Evolutionary conservation across 345 rosid genomes (phyloP), one percentile per base, ranked within the genome.

Genomic region (Linum tenue): DNA sequence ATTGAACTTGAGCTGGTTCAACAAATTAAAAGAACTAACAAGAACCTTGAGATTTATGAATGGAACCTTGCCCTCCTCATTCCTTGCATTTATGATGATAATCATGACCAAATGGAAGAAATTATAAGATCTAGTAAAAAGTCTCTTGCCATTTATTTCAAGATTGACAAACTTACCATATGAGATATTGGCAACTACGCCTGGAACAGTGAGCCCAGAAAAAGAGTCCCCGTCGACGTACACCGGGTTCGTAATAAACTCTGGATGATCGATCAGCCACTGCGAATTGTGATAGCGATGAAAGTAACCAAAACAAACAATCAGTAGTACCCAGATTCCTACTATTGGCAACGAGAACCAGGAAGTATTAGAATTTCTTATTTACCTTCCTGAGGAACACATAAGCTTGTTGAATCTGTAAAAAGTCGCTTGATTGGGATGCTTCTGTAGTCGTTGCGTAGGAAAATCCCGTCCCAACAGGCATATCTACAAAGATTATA

Each of bases 401-500:
- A 56, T 77, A 59, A 10, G 77, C 74, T 35, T 86, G 80, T 7
- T 67, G 69, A 68, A 76, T 69, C 75, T 84, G 92, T 53, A 15
- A 65, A 70, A 66, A 74, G 68, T 90, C 95, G 31, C 91, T 73
- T 3, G 81, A 12, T 50, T 55, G 60, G 37, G 62, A 67, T 50
- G 89, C 88, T 37, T 15, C 38, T 7, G 1, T 35, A 67, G 70
- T 81, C 71, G 50, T 76, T 3, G 91, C 78, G 42, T 80, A 91
- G 37, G 97, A 91, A 75, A 73, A 91, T 37, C 96, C 97, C 40
- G 92, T 79, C 22, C 91, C 91, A 10, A 81, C 86, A 8, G 97
- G 97, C 50, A 83, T 75, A 73, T 88, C 97, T 37, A 88, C 53
- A 71, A 88, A 85, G 69, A 85, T 76, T 66, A 91, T 77, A 82